Evolutionary conservation across 1,139 yeast genomes (phyloP), one percentile per base, ranked within the genome.

Genomic region (Scheffersomyces parashehatae): DNA sequence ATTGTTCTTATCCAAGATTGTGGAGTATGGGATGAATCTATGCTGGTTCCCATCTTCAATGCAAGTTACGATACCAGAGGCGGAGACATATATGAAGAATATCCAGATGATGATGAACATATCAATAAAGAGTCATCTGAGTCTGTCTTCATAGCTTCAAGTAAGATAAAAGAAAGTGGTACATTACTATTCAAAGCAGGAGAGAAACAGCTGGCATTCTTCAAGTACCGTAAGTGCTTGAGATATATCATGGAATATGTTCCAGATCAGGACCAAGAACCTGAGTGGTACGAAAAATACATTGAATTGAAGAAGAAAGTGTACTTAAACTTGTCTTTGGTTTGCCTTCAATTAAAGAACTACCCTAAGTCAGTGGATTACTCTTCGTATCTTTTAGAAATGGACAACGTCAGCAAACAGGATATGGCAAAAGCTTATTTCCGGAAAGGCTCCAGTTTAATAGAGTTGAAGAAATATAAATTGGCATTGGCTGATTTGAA

Each of bases 61-160:
- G 87, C 89, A 0, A 76, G 85, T 40, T 81, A 81, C 51, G 79
- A 78, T 48, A 59, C 65, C 0, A 68, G 80, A 9, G 89, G 86
- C 1, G 88, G 88, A 6, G 95, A 86, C 54, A 62, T 79, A 0
- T 86, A 75, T 54, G 93, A 85, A 62, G 95, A 86, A 57, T 81
- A 73, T 52, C 95, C 95, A 0, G 90, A 82, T 50, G 88, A 83
- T 55, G 90, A 83, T 53, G 70, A 55, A 33, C 67, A 68, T 47
- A 79, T 83, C 39, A 82, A 78, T 47, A 77, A 78, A 39, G 83
- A 85, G 29, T 80, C 84, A 35, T 70, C 82, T 6, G 74, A 69
- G 44, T 69, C 73, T 38, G 84, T 84, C 0, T 79, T 56, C 48
- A 63, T 66, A 5, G 88, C 85, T 0, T 64, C 83, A 0, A 51